Evolutionary conservation across 768 basidiomycete species (phyloP), one percentile per base, ranked within the genome.

Genomic region (Steccherinum ochraceum): DNA sequence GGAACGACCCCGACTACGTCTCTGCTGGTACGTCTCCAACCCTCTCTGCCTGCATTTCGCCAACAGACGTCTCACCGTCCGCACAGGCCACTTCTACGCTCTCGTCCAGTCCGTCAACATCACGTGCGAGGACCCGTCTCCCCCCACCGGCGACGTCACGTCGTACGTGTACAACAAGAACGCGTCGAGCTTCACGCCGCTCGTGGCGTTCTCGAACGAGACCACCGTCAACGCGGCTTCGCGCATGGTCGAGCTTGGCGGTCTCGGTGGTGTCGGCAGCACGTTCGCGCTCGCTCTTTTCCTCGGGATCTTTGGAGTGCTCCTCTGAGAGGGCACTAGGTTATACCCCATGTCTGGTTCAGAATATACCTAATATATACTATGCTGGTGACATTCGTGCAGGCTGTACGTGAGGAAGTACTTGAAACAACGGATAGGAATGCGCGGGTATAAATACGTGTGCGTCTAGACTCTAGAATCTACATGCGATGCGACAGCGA

Each of bases 1-100:
- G 86, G 84, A 59, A 71, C 18, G 81, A 92, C 63, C 79, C 86
- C 25, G 90, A 93, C 65, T 93, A 90, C 65, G 51, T 67, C 46
- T 63, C 84, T 12, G 82, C 86, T 18, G 85, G 80, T 72, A 65
- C 47, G 67, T 46, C 18, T 18, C 40, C n/a, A 13, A 24, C 7
- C 35, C 21, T 40, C 46, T 26, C 4, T 12, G 24, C 13, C 24
- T 35, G 21, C 20, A 20, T 24, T 26, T 23, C 2, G 16, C 3
- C 0, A 21, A 11, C 35, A 24, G 10, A n/a, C n/a, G n/a, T n/a
- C 24, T 27, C 12, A 27, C 23, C 10, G 4, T 20, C 30, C 19
- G 46, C 56, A 24, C 50, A 77, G 82, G 88, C 42, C 83, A 89
- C 63, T 90, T 87, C 65, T 85, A 84, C 57, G 77, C 81, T 5